Conservation (phyloP, 2,329 filamentous ascomycete genomes). For the Aspergillus pseudotamarii region DNA sequence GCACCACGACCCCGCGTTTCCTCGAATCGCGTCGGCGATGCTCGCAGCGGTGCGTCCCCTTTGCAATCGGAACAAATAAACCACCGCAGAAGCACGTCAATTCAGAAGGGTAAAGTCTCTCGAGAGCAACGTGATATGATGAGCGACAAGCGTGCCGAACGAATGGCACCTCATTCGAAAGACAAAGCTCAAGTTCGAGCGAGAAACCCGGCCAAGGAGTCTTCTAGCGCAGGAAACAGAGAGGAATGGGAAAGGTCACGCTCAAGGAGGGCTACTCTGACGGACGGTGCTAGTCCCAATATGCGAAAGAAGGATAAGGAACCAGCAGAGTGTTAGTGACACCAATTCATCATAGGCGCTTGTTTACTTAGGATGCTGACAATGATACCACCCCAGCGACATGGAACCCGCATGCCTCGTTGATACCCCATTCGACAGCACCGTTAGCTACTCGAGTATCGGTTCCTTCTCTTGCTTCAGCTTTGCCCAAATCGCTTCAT, state of each 20-base stretch:
- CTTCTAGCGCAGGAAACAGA: slow-evolving; percentile 33
- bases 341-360: neutral
- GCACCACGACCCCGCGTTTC: slow-evolving; percentile 44
- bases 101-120: slow-evolving; percentile 34
- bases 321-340: slow-evolving; percentile 32
- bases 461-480: slow-evolving; percentile 62
- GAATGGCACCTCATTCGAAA: slow-evolving; percentile 59
- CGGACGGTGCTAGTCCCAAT: slow-evolving; percentile 29
- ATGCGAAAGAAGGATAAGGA: slow-evolving; percentile 38
- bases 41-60: slow-evolving; percentile 36
- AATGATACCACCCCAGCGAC: slow-evolving; percentile 35
- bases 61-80: slow-evolving; percentile 35
- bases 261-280: slow-evolving; percentile 29
- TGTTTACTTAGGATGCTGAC: slow-evolving; percentile 18
- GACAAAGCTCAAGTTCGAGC: slow-evolving; percentile 64
- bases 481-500: slow-evolving; percentile 69
- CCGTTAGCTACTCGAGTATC: slow-evolving; percentile 73
- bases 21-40: slow-evolving; percentile 42
- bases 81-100: slow-evolving; percentile 34
- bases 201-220: slow-evolving; percentile 59
- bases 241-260: slow-evolving; percentile 39
- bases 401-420: slow-evolving; percentile 80
- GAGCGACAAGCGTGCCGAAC: slow-evolving; percentile 45
- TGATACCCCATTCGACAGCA: slow-evolving; percentile 69
- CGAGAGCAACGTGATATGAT: slow-evolving; percentile 37